These are phyloP conservation scores for Chaetoceros muelleri DNA, from an alignment of 108 stramenopile species.

Conservation along the genomic window DNA sequence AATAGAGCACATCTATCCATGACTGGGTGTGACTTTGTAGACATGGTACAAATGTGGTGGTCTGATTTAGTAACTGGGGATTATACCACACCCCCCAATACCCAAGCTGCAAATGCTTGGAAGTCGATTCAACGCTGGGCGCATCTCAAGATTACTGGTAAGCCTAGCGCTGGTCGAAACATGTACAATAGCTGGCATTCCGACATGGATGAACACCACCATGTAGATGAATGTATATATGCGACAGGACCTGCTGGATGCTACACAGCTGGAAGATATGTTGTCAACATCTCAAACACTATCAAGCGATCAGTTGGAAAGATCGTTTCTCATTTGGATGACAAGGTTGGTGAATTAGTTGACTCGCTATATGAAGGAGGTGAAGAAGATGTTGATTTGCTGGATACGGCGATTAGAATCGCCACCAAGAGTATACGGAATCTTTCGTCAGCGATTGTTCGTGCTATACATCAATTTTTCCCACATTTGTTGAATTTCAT, in stretches of 20 bases:
- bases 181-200: not conserved
- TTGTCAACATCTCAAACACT: constrained; percentile 26
- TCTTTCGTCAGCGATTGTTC: too few species aligned
- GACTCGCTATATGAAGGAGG: constrained; percentile 21
- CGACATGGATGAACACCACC: not conserved
- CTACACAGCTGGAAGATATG: constrained; percentile 30
- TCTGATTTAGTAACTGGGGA: not conserved
- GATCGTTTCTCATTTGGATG: constrained; percentile 31
- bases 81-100: not conserved
- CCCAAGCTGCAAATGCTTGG: constrained; percentile 12
- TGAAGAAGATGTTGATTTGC: not conserved
- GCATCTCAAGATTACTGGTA: constrained; percentile 13
- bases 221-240: constrained; percentile 38
- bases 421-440: not conserved
- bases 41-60: not conserved
- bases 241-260: constrained; percentile 51
- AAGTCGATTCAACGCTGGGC: constrained; percentile 18
- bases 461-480: not conserved
- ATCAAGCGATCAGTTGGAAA: constrained; percentile 18
- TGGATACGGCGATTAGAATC: not conserved
- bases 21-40: not conserved
- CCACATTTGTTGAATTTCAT: not conserved
- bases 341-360: constrained; percentile 11
- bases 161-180: constrained; percentile 13
- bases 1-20: not conserved